Base-by-base conservation (phyloP, 139 green algal species). In the Volvox reticuliferus region DNA sequence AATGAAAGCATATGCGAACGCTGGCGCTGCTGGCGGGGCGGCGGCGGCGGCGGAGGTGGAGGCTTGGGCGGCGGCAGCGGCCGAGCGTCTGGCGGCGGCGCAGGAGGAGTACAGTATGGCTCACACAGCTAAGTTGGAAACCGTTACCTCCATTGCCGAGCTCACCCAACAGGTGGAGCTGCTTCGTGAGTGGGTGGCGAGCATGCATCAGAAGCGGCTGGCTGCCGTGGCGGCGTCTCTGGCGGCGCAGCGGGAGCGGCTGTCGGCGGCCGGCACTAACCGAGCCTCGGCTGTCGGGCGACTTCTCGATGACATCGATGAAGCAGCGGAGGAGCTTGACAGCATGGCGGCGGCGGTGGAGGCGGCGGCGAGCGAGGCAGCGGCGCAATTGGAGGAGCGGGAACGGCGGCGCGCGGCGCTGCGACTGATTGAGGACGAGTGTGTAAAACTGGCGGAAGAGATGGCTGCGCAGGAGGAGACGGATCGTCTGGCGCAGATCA, bases 381-480 rank as follows among this genome's bases (percentile, higher is more conserved):
- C 1, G 55, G 50, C 30, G 50, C 19, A 9, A 12, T 14, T 65
- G 30, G 50, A 3, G 86, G 86, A 90, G 71, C 71, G 73, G 69
- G 50, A 90, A 69, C 44, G 22, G 30, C 86, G 86, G 44, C 86
- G 86, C 50, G 50, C 63, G 9, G 86, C 86, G 71, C 86, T 90
- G 50, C 71, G 73, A 13, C 30, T 90, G 86, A 90, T 90, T 26
- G 86, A 90, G 86, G 71, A 84, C 1, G 86, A 90, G 86, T 90
- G 86, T 26, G 86, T 90, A 9, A 55, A 26, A 69, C 71, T 90
- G 86, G 86, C 86, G 30, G 86, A 83, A 69, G 86, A 90, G 24
- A 83, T 90, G 86, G 86, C 73, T 55, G 71, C 50, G 73, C 50
- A 24, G 6, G 86, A 90, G 86, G 86, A 90, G 86, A 90, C 86